Conservation (phyloP, 768 basidiomycete species). For the Coprinellus aureogranulatus region DNA sequence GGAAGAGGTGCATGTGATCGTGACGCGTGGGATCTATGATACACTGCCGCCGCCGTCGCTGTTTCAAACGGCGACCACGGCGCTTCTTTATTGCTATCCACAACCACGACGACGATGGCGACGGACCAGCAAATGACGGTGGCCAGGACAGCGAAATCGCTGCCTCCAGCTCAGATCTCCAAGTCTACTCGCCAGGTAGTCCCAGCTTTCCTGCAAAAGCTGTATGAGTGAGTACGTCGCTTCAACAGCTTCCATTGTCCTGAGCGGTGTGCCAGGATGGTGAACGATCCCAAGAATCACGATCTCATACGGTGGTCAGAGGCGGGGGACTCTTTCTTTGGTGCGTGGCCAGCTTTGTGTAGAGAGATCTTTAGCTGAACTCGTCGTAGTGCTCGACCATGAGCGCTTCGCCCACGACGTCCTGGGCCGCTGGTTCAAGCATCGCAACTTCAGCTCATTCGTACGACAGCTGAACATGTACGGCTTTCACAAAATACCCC, state of each 20-base stretch:
- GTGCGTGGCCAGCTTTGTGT: conserved; percentile 36
- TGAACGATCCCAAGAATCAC: conserved; percentile 79
- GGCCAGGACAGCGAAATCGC: conserved; percentile 38
- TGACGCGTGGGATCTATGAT: too few species aligned
- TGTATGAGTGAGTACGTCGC: conserved; percentile 70
- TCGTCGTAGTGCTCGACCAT: conserved; percentile 76
- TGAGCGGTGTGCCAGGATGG: conserved; percentile 60
- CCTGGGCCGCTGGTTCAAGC: conserved; percentile 95
- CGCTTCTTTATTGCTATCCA: too few species aligned
- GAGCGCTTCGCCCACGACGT: conserved; percentile 88
- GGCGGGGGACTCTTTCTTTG: conserved; percentile 88
- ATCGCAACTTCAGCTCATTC: conserved; percentile 90
- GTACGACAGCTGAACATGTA: conserved; percentile 96
- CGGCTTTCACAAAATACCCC: conserved; percentile 92
- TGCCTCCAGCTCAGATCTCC: conserved; percentile 27
- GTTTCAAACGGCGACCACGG: too few species aligned
- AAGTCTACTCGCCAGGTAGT: conserved; percentile 39
- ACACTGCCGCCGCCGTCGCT: too few species aligned
- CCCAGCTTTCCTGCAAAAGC: conserved; percentile 89
- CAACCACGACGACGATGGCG: conserved; percentile 31
- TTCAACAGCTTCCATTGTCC: conserved; percentile 4
- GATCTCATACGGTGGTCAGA: conserved; percentile 91
- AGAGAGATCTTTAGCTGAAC: neutral
- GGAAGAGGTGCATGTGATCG: too few species aligned
- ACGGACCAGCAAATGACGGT: conserved; percentile 58